Conservation (phyloP, 805 yeast species). For the Candida lessepsii region DNA sequence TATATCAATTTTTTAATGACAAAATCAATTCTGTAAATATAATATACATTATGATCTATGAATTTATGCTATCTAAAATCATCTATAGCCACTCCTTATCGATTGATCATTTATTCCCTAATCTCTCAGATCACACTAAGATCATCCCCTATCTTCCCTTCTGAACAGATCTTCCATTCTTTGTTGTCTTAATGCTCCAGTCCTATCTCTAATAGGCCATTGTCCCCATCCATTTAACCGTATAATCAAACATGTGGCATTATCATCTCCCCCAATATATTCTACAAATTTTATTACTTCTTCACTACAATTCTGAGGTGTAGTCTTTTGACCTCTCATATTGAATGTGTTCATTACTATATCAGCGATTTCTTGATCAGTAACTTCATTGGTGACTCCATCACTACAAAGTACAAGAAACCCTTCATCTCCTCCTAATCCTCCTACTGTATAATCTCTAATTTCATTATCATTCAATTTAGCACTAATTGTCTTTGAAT, state of each 20-base stretch:
- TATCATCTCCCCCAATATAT: conserved; percentile 88
- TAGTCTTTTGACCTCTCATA: conserved; percentile 68
- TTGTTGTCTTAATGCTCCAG: conserved; percentile 78
- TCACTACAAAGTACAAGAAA: conserved; percentile 82
- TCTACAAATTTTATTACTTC: conserved; percentile 83
- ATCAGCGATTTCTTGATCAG: conserved; percentile 92
- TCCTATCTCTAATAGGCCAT: conserved; percentile 83
- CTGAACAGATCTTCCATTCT: conserved; percentile 50
- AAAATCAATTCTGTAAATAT: background rate
- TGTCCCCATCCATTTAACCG: conserved; percentile 89
- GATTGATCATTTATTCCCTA: too few species aligned
- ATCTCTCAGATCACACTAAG: too few species aligned
- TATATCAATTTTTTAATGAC: too few species aligned
- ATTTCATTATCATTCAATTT: conserved; percentile 40
- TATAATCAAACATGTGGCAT: conserved; percentile 87
- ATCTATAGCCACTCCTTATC: too few species aligned
- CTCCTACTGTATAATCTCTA: conserved; percentile 34
- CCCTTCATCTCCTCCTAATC: conserved; percentile 81
- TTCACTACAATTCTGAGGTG: conserved; percentile 82
- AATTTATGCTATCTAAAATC: background rate
- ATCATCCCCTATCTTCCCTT: conserved; percentile 18
- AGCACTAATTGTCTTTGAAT: conserved; percentile 31
- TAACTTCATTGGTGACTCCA: conserved; percentile 77
- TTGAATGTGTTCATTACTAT: conserved; percentile 67
- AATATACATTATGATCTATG: background rate